Evolutionary conservation across 176 grass and related monocot genomes (phyloP).

Genomic region (Musa acuminata): DNA sequence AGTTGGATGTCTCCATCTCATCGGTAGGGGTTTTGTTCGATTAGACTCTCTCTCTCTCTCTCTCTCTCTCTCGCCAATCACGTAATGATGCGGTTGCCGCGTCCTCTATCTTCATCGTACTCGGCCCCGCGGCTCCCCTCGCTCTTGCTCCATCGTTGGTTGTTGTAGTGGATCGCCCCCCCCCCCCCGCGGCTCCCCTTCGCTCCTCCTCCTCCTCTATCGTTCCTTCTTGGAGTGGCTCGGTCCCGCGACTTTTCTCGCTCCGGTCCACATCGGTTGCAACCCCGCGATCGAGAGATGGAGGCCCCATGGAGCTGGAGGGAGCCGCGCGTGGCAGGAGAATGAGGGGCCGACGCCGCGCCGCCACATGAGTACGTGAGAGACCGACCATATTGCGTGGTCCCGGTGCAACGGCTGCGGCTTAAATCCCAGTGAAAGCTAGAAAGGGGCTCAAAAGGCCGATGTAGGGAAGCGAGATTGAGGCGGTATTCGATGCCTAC

Average conservation of each 20-base stretch:
- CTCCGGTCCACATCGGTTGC: not conserved
- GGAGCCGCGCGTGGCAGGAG: not conserved
- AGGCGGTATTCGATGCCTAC: slow-evolving; percentile 19
- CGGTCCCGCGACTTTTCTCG: not conserved
- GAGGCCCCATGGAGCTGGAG: not conserved
- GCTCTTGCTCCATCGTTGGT: not conserved
- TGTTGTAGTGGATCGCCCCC: not conserved
- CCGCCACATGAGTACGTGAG: not conserved
- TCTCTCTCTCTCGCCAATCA: slow-evolving; percentile 26
- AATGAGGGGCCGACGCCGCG: slow-evolving; percentile 17
- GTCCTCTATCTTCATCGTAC: not conserved
- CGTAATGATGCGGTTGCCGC: slow-evolving; percentile 7
- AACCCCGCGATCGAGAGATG: not conserved
- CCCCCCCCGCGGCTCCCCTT: not conserved
- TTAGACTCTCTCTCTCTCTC: not conserved
- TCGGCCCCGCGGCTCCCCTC: not conserved
- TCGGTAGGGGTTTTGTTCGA: too few relatives aligned
- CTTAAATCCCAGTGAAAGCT: not conserved
- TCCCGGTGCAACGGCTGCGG: too few relatives aligned
- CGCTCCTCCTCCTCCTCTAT: not conserved
- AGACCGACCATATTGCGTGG: too few relatives aligned
- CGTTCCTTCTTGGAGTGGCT: not conserved
- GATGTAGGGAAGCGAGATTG: slow-evolving; percentile 16
- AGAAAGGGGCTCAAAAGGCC: not conserved
- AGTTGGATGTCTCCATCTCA: not conserved